Conservation (phyloP, 1,284 basidiomycete genomes). For the Sparassis latifolia region DNA sequence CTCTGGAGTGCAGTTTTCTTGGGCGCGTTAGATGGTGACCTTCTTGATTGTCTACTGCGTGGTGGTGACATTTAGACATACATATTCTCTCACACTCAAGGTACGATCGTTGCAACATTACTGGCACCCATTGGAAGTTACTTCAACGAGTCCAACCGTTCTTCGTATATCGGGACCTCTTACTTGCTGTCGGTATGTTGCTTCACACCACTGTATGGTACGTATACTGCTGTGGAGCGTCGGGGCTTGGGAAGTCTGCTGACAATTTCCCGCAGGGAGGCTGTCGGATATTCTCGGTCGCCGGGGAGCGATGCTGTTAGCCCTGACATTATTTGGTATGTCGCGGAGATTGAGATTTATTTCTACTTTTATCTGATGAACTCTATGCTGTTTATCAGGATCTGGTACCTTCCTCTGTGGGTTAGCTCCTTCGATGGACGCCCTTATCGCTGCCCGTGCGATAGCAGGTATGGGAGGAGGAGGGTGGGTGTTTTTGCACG, state of each 20-base stretch:
- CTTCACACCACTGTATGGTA: constrained; percentile 86
- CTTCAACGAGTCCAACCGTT: constrained; percentile 71
- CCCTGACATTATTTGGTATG: constrained; percentile 73
- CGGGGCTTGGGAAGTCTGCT: constrained; percentile 7
- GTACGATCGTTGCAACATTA: constrained; percentile 74
- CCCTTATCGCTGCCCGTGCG: constrained; percentile 75
- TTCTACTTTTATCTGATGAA: too few relatives aligned
- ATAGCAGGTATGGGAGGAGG: constrained; percentile 89
- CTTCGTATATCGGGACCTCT: constrained; percentile 83
- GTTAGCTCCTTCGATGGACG: constrained; percentile 75
- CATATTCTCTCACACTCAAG: constrained; percentile 27
- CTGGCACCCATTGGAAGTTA: constrained; percentile 74
- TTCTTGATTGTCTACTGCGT: neutral
- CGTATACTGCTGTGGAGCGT: constrained; percentile 16
- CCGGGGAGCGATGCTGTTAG: constrained; percentile 79
- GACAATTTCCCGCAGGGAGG: constrained; percentile 45
- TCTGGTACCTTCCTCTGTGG: constrained; percentile 80
- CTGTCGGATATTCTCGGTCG: constrained; percentile 85
- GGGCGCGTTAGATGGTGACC: constrained; percentile 72
- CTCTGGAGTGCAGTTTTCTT: constrained; percentile 78
- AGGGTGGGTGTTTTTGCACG: constrained; percentile 44
- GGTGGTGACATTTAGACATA: neutral
- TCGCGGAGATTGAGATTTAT: neutral
- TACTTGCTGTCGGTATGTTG: constrained; percentile 87
- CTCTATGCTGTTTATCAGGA: constrained; percentile 33